Evolutionary conservation across 805 yeast species (phyloP), one percentile per base, ranked within the genome.

Genomic region (Ascoidea tarda): DNA sequence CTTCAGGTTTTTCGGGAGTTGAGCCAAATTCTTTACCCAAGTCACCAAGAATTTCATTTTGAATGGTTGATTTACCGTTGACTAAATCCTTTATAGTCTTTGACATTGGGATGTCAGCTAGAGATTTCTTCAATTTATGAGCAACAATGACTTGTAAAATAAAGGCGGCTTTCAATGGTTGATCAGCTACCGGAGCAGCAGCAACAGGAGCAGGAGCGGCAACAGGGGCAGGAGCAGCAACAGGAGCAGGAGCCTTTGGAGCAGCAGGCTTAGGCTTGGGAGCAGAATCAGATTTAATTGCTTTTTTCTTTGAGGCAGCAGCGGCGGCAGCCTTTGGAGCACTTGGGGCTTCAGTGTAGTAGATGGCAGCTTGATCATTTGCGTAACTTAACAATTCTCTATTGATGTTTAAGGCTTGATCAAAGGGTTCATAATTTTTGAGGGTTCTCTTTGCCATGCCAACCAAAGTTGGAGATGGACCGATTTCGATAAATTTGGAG

Each of bases 1-100:
- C 99, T 72, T 93, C 99, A 57, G 99, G 97, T 72, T 93, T 93
- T 73, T 93, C 99, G 47, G 99, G 99, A 49, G 97, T 90, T 48
- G 95, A 71, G 63, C 98, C 97, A 65, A 93, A 93, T 73, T 93
- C 99, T 71, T 93, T 93, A 66, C 98, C 98, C 63, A 93, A 77
- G 65, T 93, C 99, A 76, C 99, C 99, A 60, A 93, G 79, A 61
- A 93, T 93, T 76, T 93, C 99, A 70, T 93, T 93, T 73, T 93
- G 99, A 49, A 93, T 93, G 31, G 99, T 93, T 32, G 99, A 93
- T 69, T 93, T 93, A 74, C 99, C 99, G 63, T 95, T 95, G 58
- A 93, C 99, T 63, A 93, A 77, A 65, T 93, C 99, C 71, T 93
- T 93, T 67, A 93, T 88, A 51, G 98, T 90, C 72, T 93, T 93